Conservation (phyloP, 257 asterid species). For the Lavandula angustifolia region DNA sequence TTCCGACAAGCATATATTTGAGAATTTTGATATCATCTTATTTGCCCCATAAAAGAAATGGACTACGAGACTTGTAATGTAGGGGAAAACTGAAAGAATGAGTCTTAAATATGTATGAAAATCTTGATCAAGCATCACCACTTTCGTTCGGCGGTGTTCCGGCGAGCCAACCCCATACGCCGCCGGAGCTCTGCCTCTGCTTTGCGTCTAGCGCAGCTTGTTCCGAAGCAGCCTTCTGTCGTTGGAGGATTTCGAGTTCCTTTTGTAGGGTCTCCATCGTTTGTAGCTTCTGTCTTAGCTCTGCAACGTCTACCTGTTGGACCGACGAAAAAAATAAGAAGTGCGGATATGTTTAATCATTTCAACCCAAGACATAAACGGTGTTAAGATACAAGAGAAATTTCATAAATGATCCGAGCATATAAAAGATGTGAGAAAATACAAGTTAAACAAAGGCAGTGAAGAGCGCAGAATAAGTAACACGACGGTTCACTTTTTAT, state of each 20-base stretch:
- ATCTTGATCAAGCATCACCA: slow-evolving; percentile 44
- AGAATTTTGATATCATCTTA: slow-evolving; percentile 39
- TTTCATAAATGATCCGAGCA: background rate
- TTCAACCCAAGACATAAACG: background rate
- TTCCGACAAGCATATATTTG: slow-evolving; percentile 26
- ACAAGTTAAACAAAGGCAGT: background rate
- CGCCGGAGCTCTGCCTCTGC: slow-evolving; percentile 73
- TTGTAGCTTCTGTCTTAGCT: slow-evolving; percentile 89
- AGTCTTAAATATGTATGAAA: slow-evolving; percentile 28
- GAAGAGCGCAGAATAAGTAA: background rate
- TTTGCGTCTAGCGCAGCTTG: slow-evolving; percentile 75
- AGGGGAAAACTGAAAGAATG: slow-evolving; percentile 29
- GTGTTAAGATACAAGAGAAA: background rate
- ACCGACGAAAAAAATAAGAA: slow-evolving; percentile 15
- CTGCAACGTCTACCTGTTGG: slow-evolving; percentile 91
- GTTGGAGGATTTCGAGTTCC: slow-evolving; percentile 89
- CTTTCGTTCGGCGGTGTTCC: slow-evolving; percentile 65
- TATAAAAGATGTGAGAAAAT: background rate
- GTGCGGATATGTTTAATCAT: background rate
- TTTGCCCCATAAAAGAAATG: slow-evolving; percentile 37
- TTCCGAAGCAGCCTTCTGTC: slow-evolving; percentile 96
- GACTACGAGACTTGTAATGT: slow-evolving; percentile 22
- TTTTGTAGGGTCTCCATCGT: slow-evolving; percentile 74
- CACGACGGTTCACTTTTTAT: background rate
- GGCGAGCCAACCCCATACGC: slow-evolving; percentile 99